Evolutionary conservation across 1,284 basidiomycete species (phyloP).

Genomic region (Wallemia hederae): DNA sequence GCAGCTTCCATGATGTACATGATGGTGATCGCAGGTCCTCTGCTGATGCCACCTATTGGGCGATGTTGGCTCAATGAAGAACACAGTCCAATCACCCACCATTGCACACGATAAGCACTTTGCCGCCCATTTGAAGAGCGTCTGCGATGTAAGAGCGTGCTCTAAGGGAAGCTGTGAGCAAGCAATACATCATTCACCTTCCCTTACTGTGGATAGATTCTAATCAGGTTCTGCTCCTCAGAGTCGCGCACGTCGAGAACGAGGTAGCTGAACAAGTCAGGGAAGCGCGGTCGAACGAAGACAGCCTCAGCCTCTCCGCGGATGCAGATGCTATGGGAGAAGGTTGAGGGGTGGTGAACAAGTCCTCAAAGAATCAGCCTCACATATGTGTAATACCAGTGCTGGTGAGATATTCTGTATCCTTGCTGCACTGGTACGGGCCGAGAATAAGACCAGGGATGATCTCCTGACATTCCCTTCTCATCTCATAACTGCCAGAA

Average conservation of each 20-base stretch:
- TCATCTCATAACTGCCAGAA: conserved; percentile 61
- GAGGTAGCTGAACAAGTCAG: conserved; percentile 45
- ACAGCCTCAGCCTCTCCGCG: conserved; percentile 60
- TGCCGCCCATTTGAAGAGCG: conserved; percentile 34
- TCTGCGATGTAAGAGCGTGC: conserved; percentile 50
- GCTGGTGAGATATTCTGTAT: conserved; percentile 30
- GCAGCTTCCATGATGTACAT: conserved; percentile 73
- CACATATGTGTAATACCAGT: conserved; percentile 65
- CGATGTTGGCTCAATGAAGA: conserved; percentile 2
- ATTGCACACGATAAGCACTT: conserved; percentile 68
- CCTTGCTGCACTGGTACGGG: conserved; percentile 61
- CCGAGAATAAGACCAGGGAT: conserved; percentile 55
- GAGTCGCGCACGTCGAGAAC: conserved; percentile 65
- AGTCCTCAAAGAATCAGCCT: conserved; percentile 11
- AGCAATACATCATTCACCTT: neutral
- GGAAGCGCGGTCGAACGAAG: conserved; percentile 58
- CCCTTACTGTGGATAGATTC: conserved; percentile 32
- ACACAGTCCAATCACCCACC: conserved; percentile 22
- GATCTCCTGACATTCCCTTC: conserved; percentile 71
- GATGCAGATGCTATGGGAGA: conserved; percentile 57
- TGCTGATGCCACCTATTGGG: conserved; percentile 51
- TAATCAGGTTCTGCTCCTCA: conserved; percentile 20
- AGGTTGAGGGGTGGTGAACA: neutral
- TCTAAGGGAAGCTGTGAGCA: conserved; percentile 17
- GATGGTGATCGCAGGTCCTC: conserved; percentile 62